Evolutionary conservation across 2,329 filamentous ascomycete genomes (phyloP), one percentile per base, ranked within the genome.

Genomic region (Ustulina deusta): DNA sequence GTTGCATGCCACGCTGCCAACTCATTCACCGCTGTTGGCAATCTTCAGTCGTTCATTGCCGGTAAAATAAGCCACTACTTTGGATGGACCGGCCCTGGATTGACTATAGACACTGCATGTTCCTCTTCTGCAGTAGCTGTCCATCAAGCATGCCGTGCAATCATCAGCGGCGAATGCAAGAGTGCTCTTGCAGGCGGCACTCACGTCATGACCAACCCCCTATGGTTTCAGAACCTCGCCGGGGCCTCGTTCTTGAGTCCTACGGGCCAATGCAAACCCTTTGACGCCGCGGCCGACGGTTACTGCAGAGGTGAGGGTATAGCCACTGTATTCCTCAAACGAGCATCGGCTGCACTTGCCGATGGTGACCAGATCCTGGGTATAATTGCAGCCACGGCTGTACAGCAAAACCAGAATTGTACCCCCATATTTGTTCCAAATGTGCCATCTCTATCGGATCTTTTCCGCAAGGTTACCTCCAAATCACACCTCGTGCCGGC

Each of bases 301-400:
- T 89, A 87, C 66, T 85, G 81, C 10, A 78, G 85, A 1, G 85
- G 81, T 0, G 86, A 89, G 58, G 86, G 82, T 0, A 72, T 80
- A 5, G 82, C 72, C 0, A 69, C 77, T 0, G 70, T 88, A 0
- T 71, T 86, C 1, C 66, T 88, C 0, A 88, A 88, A 75, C 78
- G n/a, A n/a, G 74, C 1, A 71, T 87, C 0, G 75, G 77, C 0
- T 72, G 78, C 10, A 86, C 86, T 87, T 0, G 74, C 74, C 1
- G 84, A 85, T 40, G 81, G 82, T 0, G 81, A 88, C 69, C 74
- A 74, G 0, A 76, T 84, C 11, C 63, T 80, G 1, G 82, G 78
- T 0, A 71, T 79, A 5, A 81, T 85, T 42, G 63, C 76, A 0
- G 74, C 69, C 9, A 78, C 79, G 0, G 78, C 72, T 0, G 73